Percentiles rank a stretch among this genome's conserved stretches.
These are phyloP conservation scores for Magnusiomyces fungicola DNA, from an alignment of 1,139 yeast genomes.

Conservation along the genomic window DNA sequence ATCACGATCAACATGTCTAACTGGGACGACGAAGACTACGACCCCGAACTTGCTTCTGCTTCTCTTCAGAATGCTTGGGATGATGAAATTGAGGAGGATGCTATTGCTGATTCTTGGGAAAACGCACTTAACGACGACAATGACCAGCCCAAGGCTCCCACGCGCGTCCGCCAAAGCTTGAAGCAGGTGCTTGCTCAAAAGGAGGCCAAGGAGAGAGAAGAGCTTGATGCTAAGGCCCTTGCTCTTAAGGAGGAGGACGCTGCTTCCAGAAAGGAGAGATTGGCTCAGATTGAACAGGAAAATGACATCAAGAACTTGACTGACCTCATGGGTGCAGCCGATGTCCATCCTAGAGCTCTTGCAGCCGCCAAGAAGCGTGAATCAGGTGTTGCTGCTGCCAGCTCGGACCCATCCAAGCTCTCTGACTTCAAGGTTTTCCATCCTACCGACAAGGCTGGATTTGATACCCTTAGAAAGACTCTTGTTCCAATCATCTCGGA, in stretches of 20 bases:
- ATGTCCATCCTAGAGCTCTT: constrained; percentile 42
- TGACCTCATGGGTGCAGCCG: constrained; percentile 75
- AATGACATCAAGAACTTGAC: constrained; percentile 91
- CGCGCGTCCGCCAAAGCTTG: constrained; percentile 32
- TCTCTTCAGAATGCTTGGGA: constrained; percentile 72
- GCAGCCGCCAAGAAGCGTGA: constrained; percentile 29
- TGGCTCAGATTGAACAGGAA: constrained; percentile 70
- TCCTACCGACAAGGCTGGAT: constrained; percentile 75
- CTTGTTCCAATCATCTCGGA: constrained; percentile 59
- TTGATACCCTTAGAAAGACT: constrained; percentile 74
- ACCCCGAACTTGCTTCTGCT: constrained; percentile 63
- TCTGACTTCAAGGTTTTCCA: constrained; percentile 47
- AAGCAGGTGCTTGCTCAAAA: constrained; percentile 34
- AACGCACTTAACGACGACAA: constrained; percentile 32
- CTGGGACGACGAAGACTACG: constrained; percentile 62
- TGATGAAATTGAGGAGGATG: constrained; percentile 64
- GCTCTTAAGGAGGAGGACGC: constrained; percentile 38
- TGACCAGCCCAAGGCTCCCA: constrained; percentile 22
- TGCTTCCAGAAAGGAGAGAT: constrained; percentile 54
- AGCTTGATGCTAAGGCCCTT: constrained; percentile 33
- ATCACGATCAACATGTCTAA: not conserved
- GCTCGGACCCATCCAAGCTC: constrained; percentile 31
- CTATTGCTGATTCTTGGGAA: constrained; percentile 83
- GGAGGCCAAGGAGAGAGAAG: constrained; percentile 34
- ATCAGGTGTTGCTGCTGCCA: constrained; percentile 58